Evolutionary conservation across 1,284 basidiomycete genomes (phyloP).

Genomic region (Phlebopus sp.): DNA sequence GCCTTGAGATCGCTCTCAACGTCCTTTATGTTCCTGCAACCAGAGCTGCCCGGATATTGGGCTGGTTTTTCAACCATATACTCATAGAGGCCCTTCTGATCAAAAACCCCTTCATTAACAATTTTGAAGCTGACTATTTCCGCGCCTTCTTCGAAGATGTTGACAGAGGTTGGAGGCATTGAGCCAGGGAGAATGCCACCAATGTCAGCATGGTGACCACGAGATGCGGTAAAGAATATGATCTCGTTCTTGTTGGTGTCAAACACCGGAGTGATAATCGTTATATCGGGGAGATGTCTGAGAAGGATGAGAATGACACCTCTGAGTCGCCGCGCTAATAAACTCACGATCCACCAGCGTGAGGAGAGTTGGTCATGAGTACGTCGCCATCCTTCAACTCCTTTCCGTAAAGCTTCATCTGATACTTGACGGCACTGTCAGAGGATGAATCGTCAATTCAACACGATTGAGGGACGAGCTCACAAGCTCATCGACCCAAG

Average conservation of each 20-base stretch:
- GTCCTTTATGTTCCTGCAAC: conserved; percentile 82
- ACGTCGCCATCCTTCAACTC: conserved; percentile 83
- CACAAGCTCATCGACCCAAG: conserved; percentile 84
- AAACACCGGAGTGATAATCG: conserved; percentile 89
- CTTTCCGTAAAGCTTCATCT: conserved; percentile 73
- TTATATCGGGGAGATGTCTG: conserved; percentile 82
- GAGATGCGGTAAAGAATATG: conserved; percentile 90
- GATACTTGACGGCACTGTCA: conserved; percentile 81
- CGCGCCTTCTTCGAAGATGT: conserved; percentile 92
- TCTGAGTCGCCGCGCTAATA: not conserved
- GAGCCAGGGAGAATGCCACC: conserved; percentile 80
- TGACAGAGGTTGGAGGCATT: conserved; percentile 93
- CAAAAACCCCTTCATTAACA: conserved; percentile 80
- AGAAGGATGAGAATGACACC: not conserved
- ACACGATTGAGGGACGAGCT: conserved; percentile 32
- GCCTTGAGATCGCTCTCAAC: conserved; percentile 93
- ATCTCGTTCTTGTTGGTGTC: conserved; percentile 61
- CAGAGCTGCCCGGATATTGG: conserved; percentile 79
- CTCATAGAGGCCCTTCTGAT: conserved; percentile 70
- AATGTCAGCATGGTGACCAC: conserved; percentile 85
- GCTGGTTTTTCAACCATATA: conserved; percentile 87
- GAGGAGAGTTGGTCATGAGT: conserved; percentile 86
- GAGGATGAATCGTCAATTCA: not conserved
- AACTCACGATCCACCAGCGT: conserved; percentile 80
- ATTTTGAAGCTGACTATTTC: conserved; percentile 93